These are phyloP conservation scores for Dothistroma septosporum DNA, from an alignment of 2,329 filamentous ascomycete genomes.

Conservation along the genomic window DNA sequence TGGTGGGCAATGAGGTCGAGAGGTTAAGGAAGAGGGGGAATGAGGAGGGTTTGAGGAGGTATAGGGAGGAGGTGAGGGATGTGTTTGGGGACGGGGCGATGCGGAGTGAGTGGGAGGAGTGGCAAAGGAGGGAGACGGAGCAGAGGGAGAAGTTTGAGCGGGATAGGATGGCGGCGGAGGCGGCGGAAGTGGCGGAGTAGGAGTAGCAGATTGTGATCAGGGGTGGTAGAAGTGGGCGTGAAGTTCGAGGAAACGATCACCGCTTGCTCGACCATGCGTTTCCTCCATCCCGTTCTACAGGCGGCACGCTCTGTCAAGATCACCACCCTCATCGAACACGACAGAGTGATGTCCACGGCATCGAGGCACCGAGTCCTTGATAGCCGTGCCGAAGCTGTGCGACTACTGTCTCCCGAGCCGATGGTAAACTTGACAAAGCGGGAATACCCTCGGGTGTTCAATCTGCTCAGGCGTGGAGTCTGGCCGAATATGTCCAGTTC, in stretches of 20 bases:
- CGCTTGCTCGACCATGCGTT: not conserved
- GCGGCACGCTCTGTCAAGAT: too few relatives aligned
- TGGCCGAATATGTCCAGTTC: too few relatives aligned
- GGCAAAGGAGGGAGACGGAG: not conserved
- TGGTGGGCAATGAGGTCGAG: not conserved
- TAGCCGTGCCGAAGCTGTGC: too few relatives aligned
- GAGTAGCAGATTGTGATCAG: slow-evolving; percentile 35
- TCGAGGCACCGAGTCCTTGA: too few relatives aligned
- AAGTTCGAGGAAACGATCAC: not conserved
- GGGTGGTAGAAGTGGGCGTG: not conserved
- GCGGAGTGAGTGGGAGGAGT: not conserved
- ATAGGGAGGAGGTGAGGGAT: not conserved
- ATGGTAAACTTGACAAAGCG: too few relatives aligned
- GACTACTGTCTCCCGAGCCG: too few relatives aligned
- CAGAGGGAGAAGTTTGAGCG: slow-evolving; percentile 7
- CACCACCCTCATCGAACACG: too few relatives aligned
- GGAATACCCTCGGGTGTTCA: too few relatives aligned
- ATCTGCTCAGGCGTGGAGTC: too few relatives aligned
- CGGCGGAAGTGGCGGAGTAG: slow-evolving; percentile 15
- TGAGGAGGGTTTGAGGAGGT: not conserved
- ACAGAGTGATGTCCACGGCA: too few relatives aligned
- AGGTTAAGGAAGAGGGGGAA: not conserved
- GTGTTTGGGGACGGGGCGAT: not conserved
- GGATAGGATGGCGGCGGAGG: slow-evolving; percentile 11
- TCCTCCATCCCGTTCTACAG: not conserved